phyloP scores from a whole-genome alignment of 2,329 filamentous ascomycete species.

The Iodosphaeria phyllophila region DNA sequence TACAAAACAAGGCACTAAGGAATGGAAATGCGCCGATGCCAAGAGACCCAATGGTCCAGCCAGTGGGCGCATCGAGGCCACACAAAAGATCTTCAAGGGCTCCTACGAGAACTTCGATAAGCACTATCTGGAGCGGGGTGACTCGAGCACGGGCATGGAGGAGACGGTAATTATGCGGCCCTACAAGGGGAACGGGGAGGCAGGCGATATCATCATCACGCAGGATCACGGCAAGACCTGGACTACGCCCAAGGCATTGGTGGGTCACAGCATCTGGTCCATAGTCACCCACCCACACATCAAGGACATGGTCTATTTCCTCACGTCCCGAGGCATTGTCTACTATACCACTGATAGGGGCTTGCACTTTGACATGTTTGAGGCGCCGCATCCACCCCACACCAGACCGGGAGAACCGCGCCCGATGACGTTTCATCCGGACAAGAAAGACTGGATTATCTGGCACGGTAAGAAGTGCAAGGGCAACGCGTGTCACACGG shows the following conservation, averaged over 20 bases:
- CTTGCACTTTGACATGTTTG: slow-evolving; percentile 52
- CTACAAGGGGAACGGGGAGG: slow-evolving; percentile 24
- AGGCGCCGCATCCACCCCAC: slow-evolving; percentile 39
- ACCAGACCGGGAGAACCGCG: slow-evolving; percentile 13
- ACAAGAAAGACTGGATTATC: slow-evolving; percentile 75
- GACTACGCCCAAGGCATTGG: slow-evolving; percentile 41
- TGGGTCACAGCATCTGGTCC: slow-evolving; percentile 46
- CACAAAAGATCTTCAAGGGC: slow-evolving; percentile 43
- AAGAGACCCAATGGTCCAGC: slow-evolving; percentile 26
- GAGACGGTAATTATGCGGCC: slow-evolving; percentile 50
- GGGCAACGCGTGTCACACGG: slow-evolving; percentile 42
- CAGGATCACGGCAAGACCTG: slow-evolving; percentile 81
- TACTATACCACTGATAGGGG: slow-evolving; percentile 73
- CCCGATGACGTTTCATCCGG: slow-evolving; percentile 63
- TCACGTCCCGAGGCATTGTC: slow-evolving; percentile 47
- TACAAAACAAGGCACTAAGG: too few relatives aligned
- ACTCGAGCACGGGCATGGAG: slow-evolving; percentile 41
- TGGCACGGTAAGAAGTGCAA: slow-evolving; percentile 67
- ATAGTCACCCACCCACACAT: slow-evolving; percentile 68
- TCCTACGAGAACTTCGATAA: slow-evolving; percentile 31
- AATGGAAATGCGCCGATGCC: slow-evolving; percentile 57
- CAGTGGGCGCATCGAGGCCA: slow-evolving; percentile 46
- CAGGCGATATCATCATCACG: slow-evolving; percentile 50
- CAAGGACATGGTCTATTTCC: slow-evolving; percentile 73
- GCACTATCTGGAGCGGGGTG: slow-evolving; percentile 63